A percentile compares a stretch with the other conserved stretches of the same genome.
Conservation (phyloP, 352 stramenopile species). For the Phytophthora tubulina region DNA sequence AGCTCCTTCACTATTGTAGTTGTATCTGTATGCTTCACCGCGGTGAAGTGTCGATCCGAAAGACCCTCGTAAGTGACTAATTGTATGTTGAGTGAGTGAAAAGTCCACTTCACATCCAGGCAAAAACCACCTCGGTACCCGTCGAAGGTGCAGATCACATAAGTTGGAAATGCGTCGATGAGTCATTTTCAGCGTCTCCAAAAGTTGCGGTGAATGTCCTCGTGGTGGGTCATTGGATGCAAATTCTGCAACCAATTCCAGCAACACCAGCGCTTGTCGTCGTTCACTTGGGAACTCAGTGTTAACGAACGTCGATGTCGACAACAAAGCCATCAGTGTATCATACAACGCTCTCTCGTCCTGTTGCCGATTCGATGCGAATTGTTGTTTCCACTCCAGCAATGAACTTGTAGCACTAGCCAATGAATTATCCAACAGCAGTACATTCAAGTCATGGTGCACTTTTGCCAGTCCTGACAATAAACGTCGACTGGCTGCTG, state of each 20-base stretch:
- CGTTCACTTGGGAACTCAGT: conserved; percentile 65
- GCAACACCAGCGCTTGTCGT: conserved; percentile 62
- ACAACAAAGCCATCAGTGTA: conserved; percentile 61
- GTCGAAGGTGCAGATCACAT: conserved; percentile 56
- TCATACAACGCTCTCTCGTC: conserved; percentile 70
- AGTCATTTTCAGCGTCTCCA: conserved; percentile 74
- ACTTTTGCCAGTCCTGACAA: conserved; percentile 48
- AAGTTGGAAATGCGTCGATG: conserved; percentile 66
- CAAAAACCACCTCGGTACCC: conserved; percentile 72
- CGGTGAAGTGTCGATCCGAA: conserved; percentile 64
- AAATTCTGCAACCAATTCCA: conserved; percentile 68
- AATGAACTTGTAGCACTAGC: conserved; percentile 42
- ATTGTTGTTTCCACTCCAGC: conserved; percentile 59
- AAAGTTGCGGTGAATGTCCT: conserved; percentile 54
- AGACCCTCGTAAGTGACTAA: conserved; percentile 47
- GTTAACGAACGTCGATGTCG: conserved; percentile 59
- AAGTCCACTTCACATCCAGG: conserved; percentile 62
- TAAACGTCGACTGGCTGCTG: conserved; percentile 55
- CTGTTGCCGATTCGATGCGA: conserved; percentile 55
- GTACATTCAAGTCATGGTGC: conserved; percentile 51
- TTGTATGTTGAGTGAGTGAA: conserved; percentile 42
- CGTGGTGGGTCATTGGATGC: conserved; percentile 42
- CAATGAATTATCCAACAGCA: conserved; percentile 44
- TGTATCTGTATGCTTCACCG: conserved; percentile 62
- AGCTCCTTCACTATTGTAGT: conserved; percentile 42